Percentiles rank a stretch among this genome's conserved stretches.
These are phyloP conservation scores for Coemansia sp. DNA, from an alignment of 192 early-diverging fungal species.

Conservation along the genomic window DNA sequence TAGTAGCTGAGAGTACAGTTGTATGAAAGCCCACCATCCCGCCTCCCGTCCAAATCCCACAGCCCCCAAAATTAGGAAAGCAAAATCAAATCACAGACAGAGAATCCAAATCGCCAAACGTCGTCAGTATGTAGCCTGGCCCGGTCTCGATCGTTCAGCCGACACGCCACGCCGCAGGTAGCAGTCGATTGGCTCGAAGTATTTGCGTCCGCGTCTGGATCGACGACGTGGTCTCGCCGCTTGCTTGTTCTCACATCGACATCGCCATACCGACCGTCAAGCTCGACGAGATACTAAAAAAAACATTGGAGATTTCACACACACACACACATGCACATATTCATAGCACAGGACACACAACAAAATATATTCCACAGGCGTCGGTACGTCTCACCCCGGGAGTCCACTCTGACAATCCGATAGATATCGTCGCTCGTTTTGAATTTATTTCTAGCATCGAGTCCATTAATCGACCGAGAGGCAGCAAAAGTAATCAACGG, in stretches of 20 bases:
- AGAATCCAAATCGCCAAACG: neutral
- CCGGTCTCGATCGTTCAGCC: neutral
- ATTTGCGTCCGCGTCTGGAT: neutral
- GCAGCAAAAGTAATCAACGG: neutral
- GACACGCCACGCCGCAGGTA: neutral
- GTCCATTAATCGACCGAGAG: neutral
- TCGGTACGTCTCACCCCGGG: neutral
- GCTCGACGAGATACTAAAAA: neutral
- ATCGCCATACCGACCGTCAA: neutral
- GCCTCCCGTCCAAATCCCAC: slow-evolving; percentile 35
- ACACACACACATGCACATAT: neutral
- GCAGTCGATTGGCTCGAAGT: neutral
- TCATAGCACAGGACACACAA: neutral
- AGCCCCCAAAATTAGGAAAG: neutral
- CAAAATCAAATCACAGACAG: neutral
- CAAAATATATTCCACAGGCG: neutral
- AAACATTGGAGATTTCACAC: neutral
- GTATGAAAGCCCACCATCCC: slow-evolving; percentile 34
- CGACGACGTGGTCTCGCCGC: neutral
- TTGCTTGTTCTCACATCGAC: neutral
- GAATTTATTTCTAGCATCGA: neutral
- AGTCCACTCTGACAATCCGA: neutral
- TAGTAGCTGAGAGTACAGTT: neutral
- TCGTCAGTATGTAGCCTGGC: neutral
- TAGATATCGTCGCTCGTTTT: neutral